Evolutionary conservation across 2,329 filamentous ascomycete species (phyloP), one percentile per base, ranked within the genome.

Genomic region (Septoria petroselini): DNA sequence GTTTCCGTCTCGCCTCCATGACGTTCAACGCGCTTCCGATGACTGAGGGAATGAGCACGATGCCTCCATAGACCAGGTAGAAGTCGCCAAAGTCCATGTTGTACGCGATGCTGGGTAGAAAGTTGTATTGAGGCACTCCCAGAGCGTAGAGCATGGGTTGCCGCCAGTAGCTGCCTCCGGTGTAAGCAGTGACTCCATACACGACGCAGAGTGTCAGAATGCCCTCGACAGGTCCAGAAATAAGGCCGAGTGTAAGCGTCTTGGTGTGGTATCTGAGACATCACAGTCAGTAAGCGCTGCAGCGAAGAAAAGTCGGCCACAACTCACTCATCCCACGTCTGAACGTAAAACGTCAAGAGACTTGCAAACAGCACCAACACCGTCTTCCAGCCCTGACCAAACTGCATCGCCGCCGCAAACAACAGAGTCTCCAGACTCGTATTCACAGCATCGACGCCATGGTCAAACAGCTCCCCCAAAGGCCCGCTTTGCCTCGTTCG

Each of bases 401-500:
- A 81, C 67, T 96, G 96, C 77, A 95, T 91, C 29, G 87, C 85
- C 27, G 85, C 90, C 8, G 90, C 88, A 66, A 98, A 98, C 60
- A 98, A 81, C 52, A 97, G 77, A 30, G 91, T 88, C 66, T 94
- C 93, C 58, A 98, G 82, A n/a, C 84, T 85, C 3, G 93, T 98
- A 71, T 98, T 98, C 68, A 94, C 82, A 23, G 93, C 93, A 70
- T 98, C 93, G 59, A 98, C 93, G 55, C 90, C 91, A 70, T 98
- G 93, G 68, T 98, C 93, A 67, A 98, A 98, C 18, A 98, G 81
- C 70, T 98, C 93, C 58, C 93, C 93, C 25, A 98, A 77, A 5
- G 93, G 93, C 9, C 93, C 91, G 66, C 88, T 95, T 69, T 97
- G 93, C 60, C 80, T 83, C 15, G 93, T 98, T 67, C 93, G 84